Percentiles rank a stretch among this genome's conserved stretches.
Evolutionary conservation across 2,329 filamentous ascomycete species (phyloP).

Genomic region (Corinectria fuckeliana): DNA sequence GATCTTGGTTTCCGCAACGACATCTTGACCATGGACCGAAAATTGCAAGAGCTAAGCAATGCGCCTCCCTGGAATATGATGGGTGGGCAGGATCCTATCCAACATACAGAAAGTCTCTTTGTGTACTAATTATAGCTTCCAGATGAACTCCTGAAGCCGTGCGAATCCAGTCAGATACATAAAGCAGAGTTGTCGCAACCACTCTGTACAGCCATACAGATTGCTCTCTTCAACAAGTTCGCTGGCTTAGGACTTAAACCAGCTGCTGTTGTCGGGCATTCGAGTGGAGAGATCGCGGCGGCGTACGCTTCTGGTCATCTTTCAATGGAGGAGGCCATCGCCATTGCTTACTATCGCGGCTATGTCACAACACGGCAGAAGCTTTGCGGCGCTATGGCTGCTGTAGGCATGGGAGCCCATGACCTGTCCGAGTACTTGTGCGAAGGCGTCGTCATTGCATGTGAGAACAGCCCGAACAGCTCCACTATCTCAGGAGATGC

Average conservation of each 20-base stretch:
- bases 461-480: conserved; percentile 17
- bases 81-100: neutral
- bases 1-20: neutral
- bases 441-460: conserved; percentile 6
- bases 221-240: conserved; percentile 10
- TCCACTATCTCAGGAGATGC: conserved; percentile 11
- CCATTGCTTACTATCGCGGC: conserved; percentile 10
- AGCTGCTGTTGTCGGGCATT: conserved; percentile 13
- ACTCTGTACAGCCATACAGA: conserved; percentile 14
- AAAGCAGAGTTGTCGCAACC: conserved; percentile 15
- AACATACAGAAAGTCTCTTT: neutral
- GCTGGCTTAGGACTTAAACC: neutral
- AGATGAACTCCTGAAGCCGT: conserved; percentile 5
- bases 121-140: neutral
- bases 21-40: neutral
- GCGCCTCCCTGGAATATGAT: neutral
- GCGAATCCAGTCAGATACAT: neutral
- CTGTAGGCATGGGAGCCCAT: neutral
- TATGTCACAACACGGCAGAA: neutral
- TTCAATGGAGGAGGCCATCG: conserved; percentile 11
- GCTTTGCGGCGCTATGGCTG: conserved; percentile 7
- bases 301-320: conserved; percentile 13
- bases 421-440: neutral
- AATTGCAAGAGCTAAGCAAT: neutral
- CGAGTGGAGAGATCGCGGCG: conserved; percentile 20